Base-by-base conservation (phyloP, 495 filamentous ascomycete genomes). In the Penicillium subrubescens region DNA sequence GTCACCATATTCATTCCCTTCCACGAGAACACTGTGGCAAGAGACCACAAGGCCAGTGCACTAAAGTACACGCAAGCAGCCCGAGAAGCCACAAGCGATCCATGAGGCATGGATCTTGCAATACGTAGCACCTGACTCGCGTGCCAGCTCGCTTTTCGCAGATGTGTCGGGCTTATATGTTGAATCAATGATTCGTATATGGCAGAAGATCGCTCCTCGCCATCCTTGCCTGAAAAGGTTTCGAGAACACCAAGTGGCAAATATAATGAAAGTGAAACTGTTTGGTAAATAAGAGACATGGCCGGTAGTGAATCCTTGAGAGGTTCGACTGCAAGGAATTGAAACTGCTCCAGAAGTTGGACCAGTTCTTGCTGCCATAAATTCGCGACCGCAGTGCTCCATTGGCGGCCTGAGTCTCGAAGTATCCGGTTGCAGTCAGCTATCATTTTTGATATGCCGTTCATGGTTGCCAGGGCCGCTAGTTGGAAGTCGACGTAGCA, bases 331-430 rank as follows among this genome's bases (percentile, higher is more conserved):
- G 46, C 46, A 25, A 50, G 19, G n/a, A 50, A 50, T 25, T 50
- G n/a, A 25, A 50, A 50, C 15, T 50, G 46, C 12, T 50, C 46
- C 46, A 50, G 46, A 8, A 50, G 46, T 27, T 50, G 46, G 19
- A 50, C 17, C 46, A 50, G 46, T 19, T 50, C 46, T 50, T 50
- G 46, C 46, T 50, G 46, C 46, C 46, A 50, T 50, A 50, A 50
- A 50, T 50, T 50, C 19, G 46, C 25, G 46, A 50, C 2, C 19
- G 25, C 46, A 7, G n/a, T 50, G 46, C 19, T 50, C 46, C 46
- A 50, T 50, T 50, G 19, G 21, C 17, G 19, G 46, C 14, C 10
- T 50, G 46, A 50, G 2, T 14, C 46, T 21, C 46, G 46, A 50
- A 23, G 19, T 23, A 50, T 50, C 46, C 46, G 46, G 46, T 50